Evolutionary conservation across 2,329 filamentous ascomycete genomes (phyloP).

Genomic region (Trichoderma afroharzianum): DNA sequence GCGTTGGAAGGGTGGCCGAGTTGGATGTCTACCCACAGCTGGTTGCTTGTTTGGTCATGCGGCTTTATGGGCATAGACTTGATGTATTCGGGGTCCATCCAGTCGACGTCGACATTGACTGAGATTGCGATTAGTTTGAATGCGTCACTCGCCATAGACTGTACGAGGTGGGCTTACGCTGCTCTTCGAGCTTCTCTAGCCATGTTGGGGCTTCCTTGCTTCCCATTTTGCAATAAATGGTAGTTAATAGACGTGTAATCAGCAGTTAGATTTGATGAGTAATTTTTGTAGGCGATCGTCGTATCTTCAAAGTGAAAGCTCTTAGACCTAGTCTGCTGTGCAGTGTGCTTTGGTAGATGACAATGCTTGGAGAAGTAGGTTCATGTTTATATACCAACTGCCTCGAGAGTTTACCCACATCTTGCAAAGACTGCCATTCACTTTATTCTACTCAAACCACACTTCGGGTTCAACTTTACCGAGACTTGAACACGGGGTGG

Average conservation of each 20-base stretch:
- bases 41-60: constrained; percentile 50
- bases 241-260: too few species aligned
- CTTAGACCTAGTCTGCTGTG: neutral
- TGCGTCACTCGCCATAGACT: too few species aligned
- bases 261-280: neutral
- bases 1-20: constrained; percentile 42
- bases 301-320: neutral
- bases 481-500: neutral
- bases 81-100: constrained; percentile 49
- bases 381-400: neutral
- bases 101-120: constrained; percentile 52
- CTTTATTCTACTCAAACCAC: neutral
- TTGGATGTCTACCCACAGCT: constrained; percentile 46
- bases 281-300: too few species aligned
- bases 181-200: constrained; percentile 43
- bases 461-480: neutral
- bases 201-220: constrained; percentile 32
- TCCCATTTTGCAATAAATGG: constrained; percentile 27
- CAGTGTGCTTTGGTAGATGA: neutral
- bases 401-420: neutral
- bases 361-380: neutral
- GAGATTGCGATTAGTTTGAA: neutral
- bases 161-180: constrained; percentile 28
- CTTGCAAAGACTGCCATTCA: neutral
- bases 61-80: constrained; percentile 42